Percentiles rank a stretch among this genome's conserved stretches.
Conservation (phyloP, 495 filamentous ascomycete genomes). For the Penicillium nucicola region DNA sequence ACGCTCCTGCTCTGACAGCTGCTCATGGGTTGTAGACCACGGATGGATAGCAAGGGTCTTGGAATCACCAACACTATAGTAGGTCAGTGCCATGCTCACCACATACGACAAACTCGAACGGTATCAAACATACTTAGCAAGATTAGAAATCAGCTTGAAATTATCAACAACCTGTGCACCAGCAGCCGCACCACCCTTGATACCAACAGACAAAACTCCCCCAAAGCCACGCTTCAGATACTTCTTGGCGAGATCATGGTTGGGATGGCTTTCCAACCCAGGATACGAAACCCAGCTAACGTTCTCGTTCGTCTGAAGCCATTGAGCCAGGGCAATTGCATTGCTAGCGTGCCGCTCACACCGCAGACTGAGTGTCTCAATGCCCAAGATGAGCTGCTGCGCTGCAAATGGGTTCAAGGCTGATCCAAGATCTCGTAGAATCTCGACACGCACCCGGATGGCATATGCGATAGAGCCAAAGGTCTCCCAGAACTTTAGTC, state of each 20-base stretch:
- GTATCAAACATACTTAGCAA: constrained; percentile 63
- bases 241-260: constrained; percentile 80
- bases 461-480: constrained; percentile 84
- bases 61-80: constrained; percentile 58
- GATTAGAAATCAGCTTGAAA: constrained; percentile 91
- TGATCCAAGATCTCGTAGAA: constrained; percentile 83
- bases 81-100: constrained; percentile 7
- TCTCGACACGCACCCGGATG: constrained; percentile 79
- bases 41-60: constrained; percentile 96
- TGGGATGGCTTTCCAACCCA: constrained; percentile 77
- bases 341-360: constrained; percentile 88
- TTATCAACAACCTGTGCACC: constrained; percentile 87
- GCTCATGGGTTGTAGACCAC: constrained; percentile 95
- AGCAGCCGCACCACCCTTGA: constrained; percentile 80
- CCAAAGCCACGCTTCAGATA: constrained; percentile 87
- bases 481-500: constrained; percentile 95
- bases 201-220: constrained; percentile 88
- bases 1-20: constrained; percentile 82
- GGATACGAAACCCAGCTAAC: constrained; percentile 95
- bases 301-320: constrained; percentile 78
- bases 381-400: constrained; percentile 86
- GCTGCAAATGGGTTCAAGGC: constrained; percentile 90
- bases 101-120: neutral
- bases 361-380: constrained; percentile 87
- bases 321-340: constrained; percentile 74